Percentiles rank a stretch among this genome's conserved stretches.
These are phyloP conservation scores for Beta vulgaris DNA, from an alignment of 148 eudicot genomes.

Conservation along the genomic window DNA sequence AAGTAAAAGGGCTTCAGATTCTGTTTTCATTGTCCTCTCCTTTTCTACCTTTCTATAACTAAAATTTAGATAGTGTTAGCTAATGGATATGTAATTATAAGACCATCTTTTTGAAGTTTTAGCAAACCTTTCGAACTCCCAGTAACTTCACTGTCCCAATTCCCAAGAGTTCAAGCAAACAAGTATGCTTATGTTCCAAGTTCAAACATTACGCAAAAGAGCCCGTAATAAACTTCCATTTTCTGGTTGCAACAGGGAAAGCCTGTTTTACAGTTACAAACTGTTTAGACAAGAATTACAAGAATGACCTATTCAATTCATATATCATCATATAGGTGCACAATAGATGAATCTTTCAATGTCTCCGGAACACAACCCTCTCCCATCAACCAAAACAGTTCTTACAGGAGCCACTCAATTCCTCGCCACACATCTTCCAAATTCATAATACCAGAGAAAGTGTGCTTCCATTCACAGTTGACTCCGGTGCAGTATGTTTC, in stretches of 20 bases:
- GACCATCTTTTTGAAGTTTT: no score
- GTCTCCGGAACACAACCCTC: conserved; percentile 2
- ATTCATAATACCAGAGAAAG: background rate
- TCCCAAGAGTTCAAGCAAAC: no score
- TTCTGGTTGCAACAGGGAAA: conserved; percentile 8
- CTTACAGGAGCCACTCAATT: background rate
- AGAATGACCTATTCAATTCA: conserved; percentile 12
- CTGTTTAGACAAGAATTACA: background rate
- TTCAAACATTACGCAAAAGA: background rate
- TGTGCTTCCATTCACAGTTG: background rate
- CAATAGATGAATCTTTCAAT: background rate
- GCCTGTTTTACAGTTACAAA: conserved; percentile 12
- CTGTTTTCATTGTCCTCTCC: no score
- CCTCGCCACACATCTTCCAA: background rate
- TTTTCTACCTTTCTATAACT: no score
- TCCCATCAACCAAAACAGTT: background rate
- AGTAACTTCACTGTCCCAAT: background rate
- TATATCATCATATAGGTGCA: conserved; percentile 14
- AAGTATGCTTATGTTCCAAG: no score
- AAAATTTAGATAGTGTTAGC: no score
- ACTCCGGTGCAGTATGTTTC: conserved; percentile 8
- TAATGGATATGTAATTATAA: no score
- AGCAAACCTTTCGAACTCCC: no score
- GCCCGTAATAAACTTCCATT: background rate
- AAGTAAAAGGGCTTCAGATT: no score